phyloP scores from a whole-genome alignment of 1,284 basidiomycete genomes.

The Coriolopsis trogii region DNA sequence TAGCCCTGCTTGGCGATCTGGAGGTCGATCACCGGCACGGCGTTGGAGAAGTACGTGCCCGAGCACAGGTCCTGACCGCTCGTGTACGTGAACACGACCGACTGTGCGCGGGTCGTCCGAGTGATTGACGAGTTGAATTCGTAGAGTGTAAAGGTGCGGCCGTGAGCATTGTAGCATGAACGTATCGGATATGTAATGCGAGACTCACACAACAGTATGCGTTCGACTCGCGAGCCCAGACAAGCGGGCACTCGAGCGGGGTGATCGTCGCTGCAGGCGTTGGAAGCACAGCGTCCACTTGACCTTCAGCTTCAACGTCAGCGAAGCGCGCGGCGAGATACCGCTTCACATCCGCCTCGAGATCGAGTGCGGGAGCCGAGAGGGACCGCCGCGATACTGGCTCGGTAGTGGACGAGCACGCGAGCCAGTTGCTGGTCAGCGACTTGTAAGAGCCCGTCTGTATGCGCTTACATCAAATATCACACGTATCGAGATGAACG shows the following conservation, averaged over 20 bases:
- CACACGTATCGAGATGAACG: no score
- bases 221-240: conserved; percentile 56
- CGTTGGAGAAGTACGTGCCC: conserved; percentile 47
- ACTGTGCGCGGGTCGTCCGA: conserved; percentile 42
- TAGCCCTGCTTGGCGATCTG: conserved; percentile 61
- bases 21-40: conserved; percentile 53
- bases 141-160: no score
- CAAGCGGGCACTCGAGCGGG: conserved; percentile 49
- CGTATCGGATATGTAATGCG: background rate
- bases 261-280: conserved; percentile 32
- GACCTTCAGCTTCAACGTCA: background rate
- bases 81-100: conserved; percentile 49
- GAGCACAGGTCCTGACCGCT: conserved; percentile 51
- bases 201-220: conserved; percentile 51
- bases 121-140: background rate
- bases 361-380: conserved; percentile 25
- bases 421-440: conserved; percentile 45
- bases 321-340: conserved; percentile 23
- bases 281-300: background rate
- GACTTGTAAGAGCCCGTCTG: conserved; percentile 46
- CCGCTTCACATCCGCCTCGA: conserved; percentile 38
- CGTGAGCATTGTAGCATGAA: background rate
- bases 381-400: conserved; percentile 27
- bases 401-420: conserved; percentile 46
- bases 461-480: no score